A percentile compares a stretch with the other conserved stretches of the same genome.
phyloP scores from a whole-genome alignment of 306 rosid species.

The Casuarina glauca region DNA sequence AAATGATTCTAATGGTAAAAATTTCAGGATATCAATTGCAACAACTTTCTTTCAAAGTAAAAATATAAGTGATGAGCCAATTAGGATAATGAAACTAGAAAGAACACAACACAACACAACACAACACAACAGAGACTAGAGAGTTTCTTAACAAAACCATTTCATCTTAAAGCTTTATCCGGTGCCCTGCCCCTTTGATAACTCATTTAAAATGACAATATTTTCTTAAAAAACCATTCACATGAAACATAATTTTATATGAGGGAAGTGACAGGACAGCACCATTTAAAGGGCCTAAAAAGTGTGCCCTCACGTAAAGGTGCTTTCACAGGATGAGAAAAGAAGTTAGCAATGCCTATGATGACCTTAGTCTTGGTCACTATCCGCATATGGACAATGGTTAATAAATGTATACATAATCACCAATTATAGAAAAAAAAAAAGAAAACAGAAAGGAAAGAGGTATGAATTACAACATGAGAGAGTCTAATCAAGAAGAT shows the following conservation, averaged over 20 bases:
- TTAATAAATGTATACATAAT: too few relatives aligned
- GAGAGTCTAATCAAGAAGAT: neutral
- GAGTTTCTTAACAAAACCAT: neutral
- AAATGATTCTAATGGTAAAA: neutral
- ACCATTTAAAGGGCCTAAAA: too few relatives aligned
- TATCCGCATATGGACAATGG: neutral
- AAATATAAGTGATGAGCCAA: neutral
- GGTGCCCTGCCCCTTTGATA: neutral
- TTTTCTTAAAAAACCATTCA: neutral
- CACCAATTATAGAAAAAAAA: too few relatives aligned
- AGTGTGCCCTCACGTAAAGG: neutral
- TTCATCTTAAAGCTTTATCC: neutral
- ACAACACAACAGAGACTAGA: neutral
- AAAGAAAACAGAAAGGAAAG: too few relatives aligned
- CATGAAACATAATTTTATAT: too few relatives aligned
- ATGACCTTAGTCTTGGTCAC: neutral
- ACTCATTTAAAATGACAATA: neutral
- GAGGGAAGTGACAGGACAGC: too few relatives aligned
- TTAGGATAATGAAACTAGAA: neutral
- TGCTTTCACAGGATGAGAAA: neutral
- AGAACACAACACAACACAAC: neutral
- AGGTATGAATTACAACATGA: neutral
- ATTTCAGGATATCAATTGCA: constrained; percentile 2
- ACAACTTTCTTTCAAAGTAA: neutral
- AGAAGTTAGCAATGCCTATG: neutral